These are phyloP conservation scores for Fusarium sp. DNA, from an alignment of 2,329 filamentous ascomycete genomes.

Conservation along the genomic window DNA sequence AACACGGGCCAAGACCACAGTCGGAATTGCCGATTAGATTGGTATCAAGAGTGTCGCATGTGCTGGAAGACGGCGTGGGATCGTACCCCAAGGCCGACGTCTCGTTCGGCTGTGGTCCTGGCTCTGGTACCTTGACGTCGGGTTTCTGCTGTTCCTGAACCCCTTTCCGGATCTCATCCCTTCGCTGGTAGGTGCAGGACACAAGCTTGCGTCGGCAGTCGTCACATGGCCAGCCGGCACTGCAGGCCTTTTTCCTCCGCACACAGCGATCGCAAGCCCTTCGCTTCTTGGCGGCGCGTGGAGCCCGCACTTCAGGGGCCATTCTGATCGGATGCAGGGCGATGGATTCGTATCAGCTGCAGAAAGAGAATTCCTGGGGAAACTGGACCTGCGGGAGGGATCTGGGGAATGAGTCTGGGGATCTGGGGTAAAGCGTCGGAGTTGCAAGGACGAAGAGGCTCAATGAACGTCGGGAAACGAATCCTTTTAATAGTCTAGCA, in stretches of 20 bases:
- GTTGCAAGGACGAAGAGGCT: neutral
- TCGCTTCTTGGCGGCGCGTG: neutral
- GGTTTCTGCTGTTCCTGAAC: neutral
- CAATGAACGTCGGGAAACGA: neutral
- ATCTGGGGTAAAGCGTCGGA: neutral
- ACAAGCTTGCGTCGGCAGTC: neutral
- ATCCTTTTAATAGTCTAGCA: neutral
- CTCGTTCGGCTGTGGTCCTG: neutral
- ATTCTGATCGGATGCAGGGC: neutral
- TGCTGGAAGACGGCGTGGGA: neutral
- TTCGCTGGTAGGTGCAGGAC: neutral
- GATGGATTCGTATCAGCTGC: neutral
- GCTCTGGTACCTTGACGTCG: neutral
- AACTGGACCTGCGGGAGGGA: neutral
- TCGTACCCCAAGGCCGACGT: neutral
- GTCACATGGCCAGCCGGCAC: neutral
- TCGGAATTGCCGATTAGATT: neutral
- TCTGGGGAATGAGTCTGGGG: neutral
- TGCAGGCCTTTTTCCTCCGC: neutral
- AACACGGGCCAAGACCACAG: neutral
- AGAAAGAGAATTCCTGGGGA: neutral
- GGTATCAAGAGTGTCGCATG: neutral
- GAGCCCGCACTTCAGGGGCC: neutral
- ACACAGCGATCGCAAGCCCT: neutral
- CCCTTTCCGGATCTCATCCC: neutral